These are phyloP conservation scores for Pythium oligandrum DNA, from an alignment of 352 stramenopile genomes.

Conservation along the genomic window DNA sequence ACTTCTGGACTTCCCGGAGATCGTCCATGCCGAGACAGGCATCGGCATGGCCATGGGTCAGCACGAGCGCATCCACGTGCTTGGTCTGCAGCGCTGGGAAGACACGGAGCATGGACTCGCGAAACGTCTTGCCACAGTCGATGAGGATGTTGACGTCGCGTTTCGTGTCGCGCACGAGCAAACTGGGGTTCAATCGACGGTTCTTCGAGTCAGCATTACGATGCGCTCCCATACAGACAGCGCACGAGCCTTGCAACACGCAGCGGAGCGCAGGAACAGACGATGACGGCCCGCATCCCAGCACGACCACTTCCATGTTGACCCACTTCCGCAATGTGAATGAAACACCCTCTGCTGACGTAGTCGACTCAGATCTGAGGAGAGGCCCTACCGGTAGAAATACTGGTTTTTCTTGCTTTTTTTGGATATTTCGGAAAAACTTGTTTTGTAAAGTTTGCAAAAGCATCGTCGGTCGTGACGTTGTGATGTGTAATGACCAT, in stretches of 20 bases:
- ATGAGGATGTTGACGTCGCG: constrained; percentile 61
- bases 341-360: too few species aligned
- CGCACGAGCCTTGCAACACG: constrained; percentile 48
- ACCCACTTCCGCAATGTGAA: too few species aligned
- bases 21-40: constrained; percentile 82
- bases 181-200: constrained; percentile 71
- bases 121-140: constrained; percentile 88
- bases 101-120: constrained; percentile 60
- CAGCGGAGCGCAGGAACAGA: constrained; percentile 78
- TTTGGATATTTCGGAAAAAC: too few species aligned
- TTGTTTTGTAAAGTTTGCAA: too few species aligned
- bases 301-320: constrained; percentile 74
- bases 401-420: too few species aligned
- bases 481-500: too few species aligned
- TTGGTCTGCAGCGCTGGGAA: constrained; percentile 50
- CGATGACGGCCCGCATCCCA: constrained; percentile 79
- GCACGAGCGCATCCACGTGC: constrained; percentile 61
- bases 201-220: constrained; percentile 68
- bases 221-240: constrained; percentile 65
- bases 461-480: too few species aligned
- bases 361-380: too few species aligned
- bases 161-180: constrained; percentile 58
- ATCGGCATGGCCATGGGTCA: constrained; percentile 86
- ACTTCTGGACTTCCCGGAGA: constrained; percentile 72
- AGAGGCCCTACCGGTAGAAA: too few species aligned